These are phyloP conservation scores for Clarireedia paspali DNA, from an alignment of 2,329 filamentous ascomycete species.

Conservation along the genomic window DNA sequence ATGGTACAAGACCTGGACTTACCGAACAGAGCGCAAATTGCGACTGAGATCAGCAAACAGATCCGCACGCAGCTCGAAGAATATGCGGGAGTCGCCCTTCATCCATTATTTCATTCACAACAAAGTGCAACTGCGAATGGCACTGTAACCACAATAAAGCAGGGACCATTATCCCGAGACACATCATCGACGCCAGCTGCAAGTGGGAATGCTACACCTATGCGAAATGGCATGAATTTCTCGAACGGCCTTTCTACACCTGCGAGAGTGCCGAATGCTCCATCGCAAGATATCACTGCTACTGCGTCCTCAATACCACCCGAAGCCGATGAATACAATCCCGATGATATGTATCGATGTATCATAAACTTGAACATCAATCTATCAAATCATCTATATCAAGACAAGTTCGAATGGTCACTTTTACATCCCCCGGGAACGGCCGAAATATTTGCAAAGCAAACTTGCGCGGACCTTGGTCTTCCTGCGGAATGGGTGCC, in stretches of 20 bases:
- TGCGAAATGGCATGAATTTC: slow-evolving; percentile 39
- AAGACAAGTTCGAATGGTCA: slow-evolving; percentile 98
- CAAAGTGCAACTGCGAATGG: slow-evolving; percentile 28
- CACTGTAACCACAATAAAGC: slow-evolving; percentile 28
- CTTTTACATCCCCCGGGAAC: slow-evolving; percentile 85
- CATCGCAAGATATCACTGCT: slow-evolving; percentile 51
- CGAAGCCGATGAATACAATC: slow-evolving; percentile 70
- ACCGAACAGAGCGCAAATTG: slow-evolving; percentile 62
- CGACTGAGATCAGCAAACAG: slow-evolving; percentile 80
- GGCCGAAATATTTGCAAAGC: slow-evolving; percentile 84
- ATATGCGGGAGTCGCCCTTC: slow-evolving; percentile 87
- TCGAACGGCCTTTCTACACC: slow-evolving; percentile 41
- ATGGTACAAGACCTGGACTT: slow-evolving; percentile 92
- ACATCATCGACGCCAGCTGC: slow-evolving; percentile 36
- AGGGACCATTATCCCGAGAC: slow-evolving; percentile 26
- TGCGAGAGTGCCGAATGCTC: slow-evolving; percentile 35
- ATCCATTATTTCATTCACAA: slow-evolving; percentile 75
- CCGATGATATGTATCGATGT: slow-evolving; percentile 90
- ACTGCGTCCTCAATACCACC: slow-evolving; percentile 56
- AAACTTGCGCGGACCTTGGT: slow-evolving; percentile 87
- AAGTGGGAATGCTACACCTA: slow-evolving; percentile 50
- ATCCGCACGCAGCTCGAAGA: slow-evolving; percentile 94
- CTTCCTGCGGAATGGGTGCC: slow-evolving; percentile 89
- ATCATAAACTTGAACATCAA: slow-evolving; percentile 89
- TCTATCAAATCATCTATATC: slow-evolving; percentile 83